phyloP scores from a whole-genome alignment of 108 stramenopile species.

The Phaeodactylum tricornutum region DNA sequence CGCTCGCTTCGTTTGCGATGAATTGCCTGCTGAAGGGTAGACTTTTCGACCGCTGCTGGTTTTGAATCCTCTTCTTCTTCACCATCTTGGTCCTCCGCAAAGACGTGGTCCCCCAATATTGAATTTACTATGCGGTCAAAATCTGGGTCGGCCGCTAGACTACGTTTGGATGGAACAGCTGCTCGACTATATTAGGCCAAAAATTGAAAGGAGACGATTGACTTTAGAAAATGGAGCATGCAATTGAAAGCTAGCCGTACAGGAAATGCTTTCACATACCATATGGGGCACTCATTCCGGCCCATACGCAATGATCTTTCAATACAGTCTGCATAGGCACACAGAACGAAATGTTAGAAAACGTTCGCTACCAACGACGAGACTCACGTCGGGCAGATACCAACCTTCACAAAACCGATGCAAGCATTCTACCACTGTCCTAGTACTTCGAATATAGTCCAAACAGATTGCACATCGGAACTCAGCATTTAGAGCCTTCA shows the following conservation, averaged over 20 bases:
- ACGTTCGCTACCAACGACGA: conserved; percentile 12
- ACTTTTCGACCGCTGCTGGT: conserved; percentile 8
- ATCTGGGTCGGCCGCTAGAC: conserved; percentile 32
- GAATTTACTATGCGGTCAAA: conserved; percentile 38
- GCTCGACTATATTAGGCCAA: too few relatives aligned
- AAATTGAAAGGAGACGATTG: too few relatives aligned
- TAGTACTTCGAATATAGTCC: conserved; percentile 38
- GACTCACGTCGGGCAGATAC: conserved; percentile 20
- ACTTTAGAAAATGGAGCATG: too few relatives aligned
- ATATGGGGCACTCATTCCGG: conserved; percentile 42
- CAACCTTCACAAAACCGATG: conserved; percentile 63
- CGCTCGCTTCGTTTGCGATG: neutral
- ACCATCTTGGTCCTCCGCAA: too few relatives aligned
- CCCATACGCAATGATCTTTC: conserved; percentile 21
- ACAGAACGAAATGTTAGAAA: neutral
- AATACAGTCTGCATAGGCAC: neutral
- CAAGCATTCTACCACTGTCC: conserved; percentile 53
- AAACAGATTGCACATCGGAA: conserved; percentile 52
- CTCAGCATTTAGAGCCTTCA: conserved; percentile 19
- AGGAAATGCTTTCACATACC: too few relatives aligned
- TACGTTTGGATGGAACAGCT: conserved; percentile 35
- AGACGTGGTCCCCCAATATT: conserved; percentile 38
- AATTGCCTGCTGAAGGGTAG: neutral
- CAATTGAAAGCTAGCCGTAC: too few relatives aligned
- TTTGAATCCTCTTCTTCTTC: too few relatives aligned